Percentiles rank a stretch among this genome's conserved stretches.
Conservation (phyloP, 2,329 filamentous ascomycete genomes). For the Dactylonectria estremocensis region DNA sequence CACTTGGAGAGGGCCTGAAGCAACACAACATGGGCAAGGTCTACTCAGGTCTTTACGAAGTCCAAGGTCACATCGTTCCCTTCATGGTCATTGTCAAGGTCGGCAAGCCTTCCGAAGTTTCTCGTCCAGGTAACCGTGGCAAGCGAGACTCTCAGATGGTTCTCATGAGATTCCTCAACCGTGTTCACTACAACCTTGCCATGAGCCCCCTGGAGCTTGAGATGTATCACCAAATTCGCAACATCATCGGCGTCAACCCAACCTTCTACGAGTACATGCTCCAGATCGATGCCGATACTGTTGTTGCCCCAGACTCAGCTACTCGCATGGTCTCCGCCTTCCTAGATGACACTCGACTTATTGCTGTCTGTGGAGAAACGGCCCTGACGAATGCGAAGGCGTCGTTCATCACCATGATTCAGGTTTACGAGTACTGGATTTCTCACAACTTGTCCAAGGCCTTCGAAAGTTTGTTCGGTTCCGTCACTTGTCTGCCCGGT, state of each 20-base stretch:
- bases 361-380: conserved; percentile 95
- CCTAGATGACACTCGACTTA: conserved; percentile 91
- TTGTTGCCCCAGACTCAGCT: conserved; percentile 90
- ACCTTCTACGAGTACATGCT: conserved; percentile 98
- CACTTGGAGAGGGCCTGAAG: conserved; percentile 93
- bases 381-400: conserved; percentile 92
- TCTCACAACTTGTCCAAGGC: conserved; percentile 97
- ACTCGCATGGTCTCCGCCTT: conserved; percentile 94
- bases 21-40: conserved; percentile 99
- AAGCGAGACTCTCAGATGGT: conserved; percentile 99
- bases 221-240: conserved; percentile 98
- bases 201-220: conserved; percentile 98
- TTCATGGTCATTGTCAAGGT: conserved; percentile 98
- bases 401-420: conserved; percentile 98
- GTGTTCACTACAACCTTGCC: conserved; percentile 95
- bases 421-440: conserved; percentile 99
- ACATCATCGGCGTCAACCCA: conserved; percentile 98
- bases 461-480: conserved; percentile 97
- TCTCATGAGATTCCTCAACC: conserved; percentile 98
- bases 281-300: conserved; percentile 97
- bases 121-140: conserved; percentile 95
- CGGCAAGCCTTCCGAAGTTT: conserved; percentile 96
- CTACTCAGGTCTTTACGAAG: conserved; percentile 97
- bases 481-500: conserved; percentile 96
- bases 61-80: conserved; percentile 97